A percentile compares a stretch with the other conserved stretches of the same genome.
phyloP scores from a whole-genome alignment of 805 yeast genomes.

The Teunomyces aglyptinius region DNA sequence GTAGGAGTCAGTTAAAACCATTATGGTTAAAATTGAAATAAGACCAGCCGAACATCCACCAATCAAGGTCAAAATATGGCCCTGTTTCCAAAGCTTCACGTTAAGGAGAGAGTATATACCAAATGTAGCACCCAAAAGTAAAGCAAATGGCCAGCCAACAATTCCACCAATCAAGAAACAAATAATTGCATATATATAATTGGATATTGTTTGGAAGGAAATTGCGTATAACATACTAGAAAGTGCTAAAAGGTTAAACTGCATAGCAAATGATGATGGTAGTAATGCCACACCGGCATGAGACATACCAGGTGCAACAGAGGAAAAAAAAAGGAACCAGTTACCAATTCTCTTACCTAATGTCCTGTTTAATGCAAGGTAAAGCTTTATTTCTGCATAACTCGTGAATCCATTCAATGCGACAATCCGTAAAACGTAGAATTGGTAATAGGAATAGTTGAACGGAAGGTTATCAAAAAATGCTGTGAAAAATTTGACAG shows the following conservation, averaged over 20 bases:
- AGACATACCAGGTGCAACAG: slow-evolving; percentile 76
- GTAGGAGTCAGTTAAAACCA: slow-evolving; percentile 52
- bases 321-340: slow-evolving; percentile 62
- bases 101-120: slow-evolving; percentile 34
- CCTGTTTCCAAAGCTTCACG: slow-evolving; percentile 8
- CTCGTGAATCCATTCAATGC: slow-evolving; percentile 37
- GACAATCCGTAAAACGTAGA: slow-evolving; percentile 53
- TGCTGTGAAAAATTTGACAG: slow-evolving; percentile 12
- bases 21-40: slow-evolving; percentile 16
- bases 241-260: slow-evolving; percentile 44
- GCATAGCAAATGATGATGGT: slow-evolving; percentile 75
- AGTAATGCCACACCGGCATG: slow-evolving; percentile 85
- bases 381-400: slow-evolving; percentile 54
- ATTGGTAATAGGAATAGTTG: slow-evolving; percentile 28
- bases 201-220: slow-evolving; percentile 8
- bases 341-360: slow-evolving; percentile 43
- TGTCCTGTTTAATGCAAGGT: slow-evolving; percentile 35
- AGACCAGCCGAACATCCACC: slow-evolving; percentile 16
- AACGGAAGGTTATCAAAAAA: slow-evolving; percentile 14
- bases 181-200: slow-evolving; percentile 28
- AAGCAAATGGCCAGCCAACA: slow-evolving; percentile 88
- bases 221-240: slow-evolving; percentile 32
- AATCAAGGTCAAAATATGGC: slow-evolving; percentile 10
- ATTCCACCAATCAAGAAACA: slow-evolving; percentile 67
- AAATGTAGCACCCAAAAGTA: slow-evolving; percentile 63